Evolutionary conservation across 768 basidiomycete species (phyloP).

Genomic region (Amanita exitialis): DNA sequence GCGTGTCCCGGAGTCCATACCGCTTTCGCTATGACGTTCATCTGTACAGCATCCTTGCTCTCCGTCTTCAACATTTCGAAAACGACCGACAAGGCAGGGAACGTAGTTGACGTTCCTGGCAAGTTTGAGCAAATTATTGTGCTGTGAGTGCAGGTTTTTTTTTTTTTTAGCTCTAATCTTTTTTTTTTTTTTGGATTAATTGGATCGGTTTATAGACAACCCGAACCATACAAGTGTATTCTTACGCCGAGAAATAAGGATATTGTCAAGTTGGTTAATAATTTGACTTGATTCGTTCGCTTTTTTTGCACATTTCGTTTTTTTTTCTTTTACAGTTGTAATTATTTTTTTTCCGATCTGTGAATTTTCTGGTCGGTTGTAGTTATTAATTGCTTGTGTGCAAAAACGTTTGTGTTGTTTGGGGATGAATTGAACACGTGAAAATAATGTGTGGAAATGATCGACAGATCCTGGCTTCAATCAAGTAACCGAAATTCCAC

Average conservation of each 20-base stretch:
- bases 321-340: no score
- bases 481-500: no score
- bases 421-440: no score
- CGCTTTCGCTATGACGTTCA: not conserved
- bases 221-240: not conserved
- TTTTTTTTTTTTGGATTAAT: no score
- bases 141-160: not conserved
- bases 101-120: not conserved
- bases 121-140: not conserved
- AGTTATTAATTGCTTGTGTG: no score
- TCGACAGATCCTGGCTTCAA: no score
- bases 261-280: not conserved
- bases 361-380: no score
- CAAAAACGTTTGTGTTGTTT: no score
- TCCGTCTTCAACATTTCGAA: slow-evolving; percentile 2
- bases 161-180: not conserved
- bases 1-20: slow-evolving; percentile 2
- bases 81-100: slow-evolving; percentile 1
- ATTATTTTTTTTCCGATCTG: no score
- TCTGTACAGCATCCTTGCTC: slow-evolving; percentile 1
- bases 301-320: no score
- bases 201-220: not conserved
- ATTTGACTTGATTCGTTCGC: not conserved
- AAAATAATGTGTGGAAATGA: no score
- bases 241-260: not conserved